These are phyloP conservation scores for Dendryphion nanum DNA, from an alignment of 2,329 filamentous ascomycete species.

Conservation along the genomic window DNA sequence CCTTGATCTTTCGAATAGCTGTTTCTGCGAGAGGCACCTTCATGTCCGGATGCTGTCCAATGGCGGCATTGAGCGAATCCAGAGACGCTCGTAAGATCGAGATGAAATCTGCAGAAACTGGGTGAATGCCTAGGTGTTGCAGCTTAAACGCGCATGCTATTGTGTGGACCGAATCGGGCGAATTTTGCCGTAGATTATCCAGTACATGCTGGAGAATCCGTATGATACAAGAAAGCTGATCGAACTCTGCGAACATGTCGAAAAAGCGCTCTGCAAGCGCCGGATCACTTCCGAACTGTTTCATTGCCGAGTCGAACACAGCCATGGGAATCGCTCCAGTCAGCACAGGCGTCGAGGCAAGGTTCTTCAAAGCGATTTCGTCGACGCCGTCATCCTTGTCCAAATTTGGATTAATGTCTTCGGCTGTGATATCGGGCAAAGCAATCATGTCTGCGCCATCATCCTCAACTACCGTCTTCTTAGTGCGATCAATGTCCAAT, in stretches of 20 bases:
- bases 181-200: conserved; percentile 58
- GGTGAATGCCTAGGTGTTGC: conserved; percentile 65
- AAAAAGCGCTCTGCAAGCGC: conserved; percentile 75
- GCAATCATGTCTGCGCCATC: conserved; percentile 57
- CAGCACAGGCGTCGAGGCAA: conserved; percentile 73
- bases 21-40: conserved; percentile 44
- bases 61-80: conserved; percentile 56
- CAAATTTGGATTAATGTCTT: conserved; percentile 59
- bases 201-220: conserved; percentile 74
- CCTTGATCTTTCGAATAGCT: conserved; percentile 50
- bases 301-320: conserved; percentile 83
- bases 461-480: conserved; percentile 45
- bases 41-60: conserved; percentile 36
- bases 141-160: conserved; percentile 70
- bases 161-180: conserved; percentile 56
- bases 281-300: conserved; percentile 68
- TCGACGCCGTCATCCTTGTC: conserved; percentile 50
- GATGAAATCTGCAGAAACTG: conserved; percentile 69
- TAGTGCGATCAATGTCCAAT: conserved; percentile 50
- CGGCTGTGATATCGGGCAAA: conserved; percentile 59
- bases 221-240: conserved; percentile 60
- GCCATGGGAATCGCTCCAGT: conserved; percentile 92
- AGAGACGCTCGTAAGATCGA: conserved; percentile 66
- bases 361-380: conserved; percentile 60
- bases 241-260: conserved; percentile 71